phyloP scores from a whole-genome alignment of 495 filamentous ascomycete species.

The Beverwykella pulmonaria region DNA sequence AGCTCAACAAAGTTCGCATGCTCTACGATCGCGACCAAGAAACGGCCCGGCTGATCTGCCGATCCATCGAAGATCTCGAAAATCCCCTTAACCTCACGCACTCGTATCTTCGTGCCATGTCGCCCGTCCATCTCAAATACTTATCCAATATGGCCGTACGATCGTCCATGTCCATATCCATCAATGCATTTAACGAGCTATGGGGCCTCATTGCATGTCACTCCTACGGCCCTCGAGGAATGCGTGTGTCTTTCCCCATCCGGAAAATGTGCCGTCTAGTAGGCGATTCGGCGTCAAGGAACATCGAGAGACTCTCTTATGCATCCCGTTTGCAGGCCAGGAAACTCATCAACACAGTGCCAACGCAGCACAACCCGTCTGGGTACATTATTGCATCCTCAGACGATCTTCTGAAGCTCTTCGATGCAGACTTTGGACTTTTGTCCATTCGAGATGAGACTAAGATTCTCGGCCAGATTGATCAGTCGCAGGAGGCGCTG shows the following conservation, averaged over 20 bases:
- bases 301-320: slow-evolving; percentile 88
- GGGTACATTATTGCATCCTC: slow-evolving; percentile 93
- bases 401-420: slow-evolving; percentile 81
- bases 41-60: slow-evolving; percentile 81
- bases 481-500: slow-evolving; percentile 79
- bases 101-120: slow-evolving; percentile 86
- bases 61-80: slow-evolving; percentile 73
- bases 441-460: slow-evolving; percentile 86
- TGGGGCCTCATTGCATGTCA: slow-evolving; percentile 94
- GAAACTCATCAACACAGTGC: slow-evolving; percentile 77
- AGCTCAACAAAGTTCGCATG: slow-evolving; percentile 76
- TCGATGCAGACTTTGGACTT: slow-evolving; percentile 86
- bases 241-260: slow-evolving; percentile 89
- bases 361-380: slow-evolving; percentile 79
- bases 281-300: slow-evolving; percentile 82
- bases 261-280: slow-evolving; percentile 93
- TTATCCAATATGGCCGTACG: slow-evolving; percentile 87
- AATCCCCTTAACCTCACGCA: slow-evolving; percentile 82
- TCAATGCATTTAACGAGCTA: slow-evolving; percentile 79
- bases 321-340: slow-evolving; percentile 79
- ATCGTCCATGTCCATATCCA: slow-evolving; percentile 92
- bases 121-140: slow-evolving; percentile 87
- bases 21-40: slow-evolving; percentile 76
- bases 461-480: slow-evolving; percentile 76
- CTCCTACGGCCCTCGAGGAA: slow-evolving; percentile 73